Evolutionary conservation across 208 protist genomes (phyloP), one percentile per base, ranked within the genome.

Genomic region (Leishmania arabica): DNA sequence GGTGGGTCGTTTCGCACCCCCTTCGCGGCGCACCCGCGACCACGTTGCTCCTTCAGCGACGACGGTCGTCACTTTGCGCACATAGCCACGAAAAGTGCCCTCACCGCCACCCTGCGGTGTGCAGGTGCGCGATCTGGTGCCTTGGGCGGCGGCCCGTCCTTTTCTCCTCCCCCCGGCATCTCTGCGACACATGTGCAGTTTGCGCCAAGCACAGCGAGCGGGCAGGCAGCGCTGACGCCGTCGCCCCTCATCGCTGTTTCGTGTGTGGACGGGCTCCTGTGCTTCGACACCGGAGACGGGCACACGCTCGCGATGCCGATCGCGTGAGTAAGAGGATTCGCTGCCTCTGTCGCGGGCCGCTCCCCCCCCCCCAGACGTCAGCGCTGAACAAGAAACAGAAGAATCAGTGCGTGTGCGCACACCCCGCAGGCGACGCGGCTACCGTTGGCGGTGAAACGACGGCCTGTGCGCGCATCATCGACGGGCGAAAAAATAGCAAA

Each of bases 241-340:
- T 62, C 72, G 21, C 56, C 82, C 5, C 78, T 81, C 71, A 78
- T 85, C 11, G 82, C 82, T 4, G 82, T 82, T 15, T 85, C 82
- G 7, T 76, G 73, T 21, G 77, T 82, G 1, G 82, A 85, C 56
- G 47, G 64, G 21, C 37, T 85, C 24, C n/a, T 79, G 24, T 82
- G 82, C 54, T 75, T 85, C 45, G 82, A 85, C 54, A 85, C 72
- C 24, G 24, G 19, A 42, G 54, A 82, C 19, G 82, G 82, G 7
- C 66, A 85, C 56, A 85, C 77, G 15, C 65, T 85, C 2, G 76
- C 74, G 31, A 24, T 81, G 13, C 58, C 49, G 37, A 34, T 77
- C 21, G 51, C 27, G 45, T 69, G 40, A 71, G 66, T 24, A 21
- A 31, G 15, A 53, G 3, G 40, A 51, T 53, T 37, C 1, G 45